phyloP scores from a whole-genome alignment of 352 stramenopile species.

The Peronospora tabacina region DNA sequence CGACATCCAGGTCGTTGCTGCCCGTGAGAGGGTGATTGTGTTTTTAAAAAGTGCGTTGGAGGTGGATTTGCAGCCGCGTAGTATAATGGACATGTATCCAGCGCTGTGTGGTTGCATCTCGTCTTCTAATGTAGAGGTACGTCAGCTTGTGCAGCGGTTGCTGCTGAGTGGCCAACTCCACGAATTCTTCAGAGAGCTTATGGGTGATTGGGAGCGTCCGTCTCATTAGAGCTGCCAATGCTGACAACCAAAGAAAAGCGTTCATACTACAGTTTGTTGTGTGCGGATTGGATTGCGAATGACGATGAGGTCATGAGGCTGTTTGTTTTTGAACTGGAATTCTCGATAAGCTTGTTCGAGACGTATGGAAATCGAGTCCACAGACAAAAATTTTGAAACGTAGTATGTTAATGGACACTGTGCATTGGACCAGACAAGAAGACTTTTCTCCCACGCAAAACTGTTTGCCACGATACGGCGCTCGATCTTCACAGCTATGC shows the following conservation, averaged over 20 bases:
- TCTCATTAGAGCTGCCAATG: constrained; percentile 17
- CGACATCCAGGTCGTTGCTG: constrained; percentile 23
- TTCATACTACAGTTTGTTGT: constrained; percentile 5
- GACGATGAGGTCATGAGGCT: not conserved
- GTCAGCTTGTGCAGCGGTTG: constrained; percentile 55
- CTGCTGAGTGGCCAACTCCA: constrained; percentile 47
- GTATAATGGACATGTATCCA: constrained; percentile 67
- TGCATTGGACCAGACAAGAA: no score
- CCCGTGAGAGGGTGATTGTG: constrained; percentile 57
- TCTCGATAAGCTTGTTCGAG: not conserved
- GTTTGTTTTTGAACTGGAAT: not conserved
- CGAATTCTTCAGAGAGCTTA: constrained; percentile 45
- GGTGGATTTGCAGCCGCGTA: constrained; percentile 43
- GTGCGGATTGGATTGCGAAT: not conserved
- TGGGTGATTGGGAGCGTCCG: constrained; percentile 27
- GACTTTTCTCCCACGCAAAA: no score
- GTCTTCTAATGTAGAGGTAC: constrained; percentile 54
- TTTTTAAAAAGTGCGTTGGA: constrained; percentile 52
- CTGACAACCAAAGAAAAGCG: not conserved
- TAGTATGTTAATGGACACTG: no score
- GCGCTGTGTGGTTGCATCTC: constrained; percentile 74
- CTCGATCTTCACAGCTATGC: no score
- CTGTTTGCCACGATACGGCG: no score
- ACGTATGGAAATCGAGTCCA: no score
- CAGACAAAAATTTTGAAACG: no score